Conservation (phyloP, 805 yeast genomes). For the Suhomyces sp. region DNA sequence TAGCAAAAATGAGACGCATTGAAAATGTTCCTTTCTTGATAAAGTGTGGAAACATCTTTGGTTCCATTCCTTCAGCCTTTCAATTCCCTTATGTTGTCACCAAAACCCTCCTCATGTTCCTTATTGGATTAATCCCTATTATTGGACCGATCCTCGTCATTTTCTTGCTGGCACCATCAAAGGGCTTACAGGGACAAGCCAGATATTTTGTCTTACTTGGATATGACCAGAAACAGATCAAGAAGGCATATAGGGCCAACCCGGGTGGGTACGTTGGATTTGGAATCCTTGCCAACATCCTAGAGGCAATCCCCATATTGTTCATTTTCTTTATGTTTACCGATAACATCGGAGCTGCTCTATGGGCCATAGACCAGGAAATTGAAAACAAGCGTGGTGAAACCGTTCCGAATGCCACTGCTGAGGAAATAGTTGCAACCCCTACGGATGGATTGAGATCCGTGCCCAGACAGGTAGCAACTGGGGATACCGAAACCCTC, state of each 20-base stretch:
- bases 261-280: slow-evolving; percentile 48
- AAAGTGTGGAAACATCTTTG: slow-evolving; percentile 28
- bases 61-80: slow-evolving; percentile 34
- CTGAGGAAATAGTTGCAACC: too few relatives aligned
- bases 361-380: slow-evolving; percentile 51
- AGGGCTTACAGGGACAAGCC: slow-evolving; percentile 51
- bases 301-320: slow-evolving; percentile 56
- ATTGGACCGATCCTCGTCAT: slow-evolving; percentile 58
- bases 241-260: slow-evolving; percentile 33
- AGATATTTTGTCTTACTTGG: slow-evolving; percentile 61
- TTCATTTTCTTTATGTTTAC: slow-evolving; percentile 57
- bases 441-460: too few relatives aligned
- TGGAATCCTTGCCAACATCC: slow-evolving; percentile 50
- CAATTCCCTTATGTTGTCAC: slow-evolving; percentile 43
- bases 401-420: background rate
- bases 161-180: slow-evolving; percentile 51
- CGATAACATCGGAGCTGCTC: slow-evolving; percentile 60
- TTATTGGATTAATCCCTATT: slow-evolving; percentile 52
- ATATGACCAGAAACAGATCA: slow-evolving; percentile 41
- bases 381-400: slow-evolving; percentile 18
- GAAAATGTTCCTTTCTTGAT: slow-evolving; percentile 30
- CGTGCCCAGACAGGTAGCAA: too few relatives aligned
- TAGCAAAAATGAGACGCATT: slow-evolving; percentile 35
- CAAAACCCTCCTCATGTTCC: slow-evolving; percentile 33
- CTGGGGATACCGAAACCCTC: too few relatives aligned